These are phyloP conservation scores for Thyridium curvatum DNA, from an alignment of 2,329 filamentous ascomycete genomes.

Conservation along the genomic window DNA sequence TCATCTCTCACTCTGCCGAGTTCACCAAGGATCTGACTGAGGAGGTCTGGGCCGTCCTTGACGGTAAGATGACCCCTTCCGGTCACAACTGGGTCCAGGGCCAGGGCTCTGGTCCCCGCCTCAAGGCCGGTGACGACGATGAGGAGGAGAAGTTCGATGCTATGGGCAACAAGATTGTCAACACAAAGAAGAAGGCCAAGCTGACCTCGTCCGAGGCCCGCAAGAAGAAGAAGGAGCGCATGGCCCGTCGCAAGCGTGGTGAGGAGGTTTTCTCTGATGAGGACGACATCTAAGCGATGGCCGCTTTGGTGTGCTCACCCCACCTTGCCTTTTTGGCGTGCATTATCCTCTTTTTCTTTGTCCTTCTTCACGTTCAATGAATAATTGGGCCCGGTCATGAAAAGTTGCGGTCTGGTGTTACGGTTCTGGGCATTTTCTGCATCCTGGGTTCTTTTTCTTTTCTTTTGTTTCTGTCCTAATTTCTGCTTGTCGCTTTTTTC, in stretches of 20 bases:
- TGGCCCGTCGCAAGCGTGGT: conserved; percentile 88
- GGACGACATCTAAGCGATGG: conserved; percentile 41
- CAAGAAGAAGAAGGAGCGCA: conserved; percentile 95
- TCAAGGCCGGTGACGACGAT: conserved; percentile 68
- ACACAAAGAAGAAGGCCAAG: conserved; percentile 87
- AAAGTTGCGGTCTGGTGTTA: conserved; percentile 18
- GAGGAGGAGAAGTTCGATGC: conserved; percentile 88
- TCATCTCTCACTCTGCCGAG: conserved; percentile 97
- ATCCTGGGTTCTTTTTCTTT: conserved; percentile 6
- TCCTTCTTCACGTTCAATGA: conserved; percentile 10
- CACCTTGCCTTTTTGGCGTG: too few species aligned
- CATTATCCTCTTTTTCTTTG: conserved; percentile 12
- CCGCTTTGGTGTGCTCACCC: too few species aligned
- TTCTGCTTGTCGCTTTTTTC: conserved; percentile 4
- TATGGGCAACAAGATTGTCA: conserved; percentile 92
- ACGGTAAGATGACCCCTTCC: conserved; percentile 87
- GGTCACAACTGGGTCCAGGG: conserved; percentile 97
- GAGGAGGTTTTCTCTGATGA: conserved; percentile 82
- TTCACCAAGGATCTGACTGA: conserved; percentile 98
- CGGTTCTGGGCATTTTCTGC: too few species aligned
- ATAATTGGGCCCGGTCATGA: conserved; percentile 5
- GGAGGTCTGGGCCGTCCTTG: conserved; percentile 97
- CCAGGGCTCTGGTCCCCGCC: conserved; percentile 80
- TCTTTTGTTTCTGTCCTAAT: conserved; percentile 3
- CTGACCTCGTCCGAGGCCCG: conserved; percentile 72